Evolutionary conservation across 805 yeast genomes (phyloP), one percentile per base, ranked within the genome.

Genomic region (Brettanomyces custersianus): DNA sequence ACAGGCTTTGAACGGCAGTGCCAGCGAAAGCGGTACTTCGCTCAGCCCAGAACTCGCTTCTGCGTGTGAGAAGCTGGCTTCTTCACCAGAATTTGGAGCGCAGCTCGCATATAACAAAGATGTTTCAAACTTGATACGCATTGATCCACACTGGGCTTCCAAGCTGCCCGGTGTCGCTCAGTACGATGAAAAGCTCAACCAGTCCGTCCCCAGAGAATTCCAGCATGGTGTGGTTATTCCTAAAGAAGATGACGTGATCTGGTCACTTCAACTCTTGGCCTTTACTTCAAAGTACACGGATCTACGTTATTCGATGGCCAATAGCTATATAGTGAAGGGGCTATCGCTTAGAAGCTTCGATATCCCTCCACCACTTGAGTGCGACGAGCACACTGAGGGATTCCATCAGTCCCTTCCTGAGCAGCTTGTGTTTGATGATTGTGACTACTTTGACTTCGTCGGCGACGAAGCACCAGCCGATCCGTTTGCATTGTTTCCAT

Each of bases 221-320:
- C 57, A 65, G 32, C 60, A 80, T 29, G 94, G 95, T 2, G 75
- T 78, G 17, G 68, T 88, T n/a, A 71, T 87, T 5, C 96, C 96
- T 2, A 72, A 85, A 38, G 94, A 84, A 43, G 96, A 90, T 54
- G 98, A 90, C 52, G 84, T 90, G 13, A 78, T 86, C 25, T 87
- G 96, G 95, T 81, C 95, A 4, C 64, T 90, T 36, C 97, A 90
- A 57, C 67, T 92, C 16, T 59, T 92, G 34, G 97, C 97, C 11
- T 90, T 87, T 57, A 84, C 88, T 29, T 87, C 96, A 4, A 90
- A 90, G 57, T 90, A 92, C 51, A 79, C 96, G 0, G 71, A 75
- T 42, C 63, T 88, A 55, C 82, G 88, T 49, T 79, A 76, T 26
- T 68, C 68, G 33, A 63, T 90, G 40, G 94, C 87, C 45, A 72